These are phyloP conservation scores for Schizosaccharomyces lindneri DNA, from an alignment of 805 yeast genomes.

Conservation along the genomic window DNA sequence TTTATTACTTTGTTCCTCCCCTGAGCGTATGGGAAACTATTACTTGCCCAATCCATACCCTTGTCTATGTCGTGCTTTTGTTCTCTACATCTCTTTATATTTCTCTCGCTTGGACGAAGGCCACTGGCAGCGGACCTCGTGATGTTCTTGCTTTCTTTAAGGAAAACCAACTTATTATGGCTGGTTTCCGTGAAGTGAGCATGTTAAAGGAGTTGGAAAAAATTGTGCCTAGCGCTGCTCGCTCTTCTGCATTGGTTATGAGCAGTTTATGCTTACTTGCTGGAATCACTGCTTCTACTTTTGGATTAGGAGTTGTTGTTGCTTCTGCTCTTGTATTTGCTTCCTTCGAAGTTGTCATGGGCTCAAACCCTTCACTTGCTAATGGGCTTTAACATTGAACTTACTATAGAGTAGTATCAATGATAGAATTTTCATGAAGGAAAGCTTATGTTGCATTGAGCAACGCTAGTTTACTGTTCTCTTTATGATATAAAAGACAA, in stretches of 20 bases:
- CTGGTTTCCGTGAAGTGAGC: conserved; percentile 81
- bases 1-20: conserved; percentile 94
- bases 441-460: background rate
- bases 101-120: conserved; percentile 96
- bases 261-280: conserved; percentile 84
- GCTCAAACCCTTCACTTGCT: background rate
- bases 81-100: conserved; percentile 77
- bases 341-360: background rate
- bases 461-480: background rate
- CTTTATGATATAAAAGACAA: background rate
- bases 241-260: conserved; percentile 93
- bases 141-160: conserved; percentile 95
- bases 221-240: conserved; percentile 94
- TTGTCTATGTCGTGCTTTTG: conserved; percentile 55
- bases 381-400: background rate
- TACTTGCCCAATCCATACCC: conserved; percentile 73
- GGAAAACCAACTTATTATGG: conserved; percentile 89
- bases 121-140: conserved; percentile 81
- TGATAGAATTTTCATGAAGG: background rate
- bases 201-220: conserved; percentile 84
- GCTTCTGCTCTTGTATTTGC: background rate
- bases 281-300: conserved; percentile 30
- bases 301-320: background rate
- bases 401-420: background rate
- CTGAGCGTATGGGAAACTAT: conserved; percentile 58